Evolutionary conservation across 495 filamentous ascomycete genomes (phyloP).

Genomic region (Penicillium pulvis): DNA sequence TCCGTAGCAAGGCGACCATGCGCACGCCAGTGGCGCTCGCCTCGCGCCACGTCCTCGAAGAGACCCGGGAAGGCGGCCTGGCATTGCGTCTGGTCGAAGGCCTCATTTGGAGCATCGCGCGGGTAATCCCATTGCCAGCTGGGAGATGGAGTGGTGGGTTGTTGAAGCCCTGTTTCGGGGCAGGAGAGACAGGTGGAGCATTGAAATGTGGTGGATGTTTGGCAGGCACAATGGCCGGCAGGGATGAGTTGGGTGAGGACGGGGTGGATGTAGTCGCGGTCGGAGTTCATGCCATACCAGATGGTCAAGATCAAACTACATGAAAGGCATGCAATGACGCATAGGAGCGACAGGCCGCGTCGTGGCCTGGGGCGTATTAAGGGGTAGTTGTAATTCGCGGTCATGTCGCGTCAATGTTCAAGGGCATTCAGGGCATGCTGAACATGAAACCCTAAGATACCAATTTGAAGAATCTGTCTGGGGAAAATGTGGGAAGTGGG

Average conservation of each 20-base stretch:
- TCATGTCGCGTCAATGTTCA: constrained; percentile 22
- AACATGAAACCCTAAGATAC: background rate
- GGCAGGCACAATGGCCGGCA: constrained; percentile 44
- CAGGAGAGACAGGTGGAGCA: constrained; percentile 44
- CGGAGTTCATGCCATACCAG: constrained; percentile 46
- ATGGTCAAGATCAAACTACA: constrained; percentile 27
- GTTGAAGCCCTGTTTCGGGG: constrained; percentile 21
- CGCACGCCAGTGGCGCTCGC: constrained; percentile 32
- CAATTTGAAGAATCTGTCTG: background rate
- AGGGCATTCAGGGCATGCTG: constrained; percentile 15
- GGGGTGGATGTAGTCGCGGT: constrained; percentile 40
- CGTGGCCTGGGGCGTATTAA: constrained; percentile 25
- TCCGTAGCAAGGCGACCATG: constrained; percentile 31
- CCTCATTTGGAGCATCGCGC: constrained; percentile 41
- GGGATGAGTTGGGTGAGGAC: constrained; percentile 43
- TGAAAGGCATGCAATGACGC: constrained; percentile 20
- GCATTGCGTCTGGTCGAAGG: constrained; percentile 41
- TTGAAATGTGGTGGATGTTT: constrained; percentile 44
- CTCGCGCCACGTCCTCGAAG: constrained; percentile 47
- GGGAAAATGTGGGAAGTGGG: constrained; percentile 6
- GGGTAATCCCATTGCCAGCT: constrained; percentile 38
- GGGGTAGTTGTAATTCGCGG: constrained; percentile 26
- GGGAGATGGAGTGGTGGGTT: constrained; percentile 17
- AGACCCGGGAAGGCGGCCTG: constrained; percentile 47
- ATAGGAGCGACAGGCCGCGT: constrained; percentile 29